Base-by-base conservation (phyloP, 108 stramenopile species). In the Skeletonema costatum region DNA sequence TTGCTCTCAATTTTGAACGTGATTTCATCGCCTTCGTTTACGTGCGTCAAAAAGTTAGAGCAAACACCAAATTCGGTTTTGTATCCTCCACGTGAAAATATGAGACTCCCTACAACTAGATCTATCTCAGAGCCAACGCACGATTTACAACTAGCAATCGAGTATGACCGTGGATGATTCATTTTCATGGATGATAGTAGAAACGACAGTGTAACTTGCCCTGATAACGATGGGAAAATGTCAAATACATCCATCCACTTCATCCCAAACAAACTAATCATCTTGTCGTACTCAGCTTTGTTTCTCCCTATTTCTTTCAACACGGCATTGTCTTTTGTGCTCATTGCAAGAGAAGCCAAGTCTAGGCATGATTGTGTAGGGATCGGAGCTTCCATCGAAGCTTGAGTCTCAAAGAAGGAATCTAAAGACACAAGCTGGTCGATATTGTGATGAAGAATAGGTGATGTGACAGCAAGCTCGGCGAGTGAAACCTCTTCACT, bases 81-180 rank as follows among this genome's bases (percentile, higher is more conserved):
- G 16, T 8, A 17, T 17, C 63, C 42, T n/a, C 60, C 73, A 1
- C 73, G 30, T 30, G 63, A 74, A 41, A 58, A 74, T 32, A 74
- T 64, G 42, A 44, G 25, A 7, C 63, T 51, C 13, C 69, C 69
- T 16, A 70, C 69, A 70, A 70, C 53, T 19, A 70, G 9, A 30
- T 70, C 31, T 19, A 70, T 9, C 69, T 70, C 69, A 5, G 32
- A 36, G 35, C 69, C 69, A 31, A 70, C 69, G 32, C 48, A 9
- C 2, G 32, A 6, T 44, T 70, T 70, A 32, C 69, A 70, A n/a
- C 69, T 70, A 12, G 69, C n/a, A 4, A 70, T 58, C 0, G 69
- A 70, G 32, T 70, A 70, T 59, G 69, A 70, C 14, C 69, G 51
- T 14, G 48, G 44, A 39, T 70, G 69, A 70, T 70, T 70, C 9